A percentile compares a stretch with the other conserved stretches of the same genome.
These are phyloP conservation scores for Tetrapisispora fleetii DNA, from an alignment of 805 yeast genomes.

Conservation along the genomic window DNA sequence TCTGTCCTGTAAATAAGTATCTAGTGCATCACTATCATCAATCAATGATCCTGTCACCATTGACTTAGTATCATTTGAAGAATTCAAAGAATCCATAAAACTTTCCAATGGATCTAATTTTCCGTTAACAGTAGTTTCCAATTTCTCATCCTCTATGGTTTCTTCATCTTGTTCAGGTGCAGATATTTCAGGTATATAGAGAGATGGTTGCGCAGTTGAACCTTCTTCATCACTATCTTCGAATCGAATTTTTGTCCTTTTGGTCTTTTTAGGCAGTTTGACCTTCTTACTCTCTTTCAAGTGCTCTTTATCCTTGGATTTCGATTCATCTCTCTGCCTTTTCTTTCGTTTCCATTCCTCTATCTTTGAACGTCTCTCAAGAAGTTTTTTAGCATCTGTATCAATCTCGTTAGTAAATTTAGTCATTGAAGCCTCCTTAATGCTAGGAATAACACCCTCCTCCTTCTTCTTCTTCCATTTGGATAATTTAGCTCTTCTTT, in stretches of 20 bases:
- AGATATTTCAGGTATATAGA: not conserved
- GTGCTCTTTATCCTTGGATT: not conserved
- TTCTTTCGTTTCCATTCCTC: constrained; percentile 46
- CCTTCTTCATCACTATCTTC: constrained; percentile 19
- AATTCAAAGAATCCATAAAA: constrained; percentile 29
- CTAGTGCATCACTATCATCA: constrained; percentile 13
- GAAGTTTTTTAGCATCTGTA: constrained; percentile 4
- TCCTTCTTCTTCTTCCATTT: constrained; percentile 52
- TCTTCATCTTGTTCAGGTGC: not conserved
- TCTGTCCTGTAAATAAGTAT: constrained; percentile 14
- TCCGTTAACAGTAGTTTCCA: not conserved
- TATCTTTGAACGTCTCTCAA: constrained; percentile 32
- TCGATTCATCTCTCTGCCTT: constrained; percentile 13
- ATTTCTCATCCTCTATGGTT: not conserved
- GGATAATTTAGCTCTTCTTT: constrained; percentile 43
- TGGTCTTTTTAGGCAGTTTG: not conserved
- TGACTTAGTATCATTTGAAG: not conserved
- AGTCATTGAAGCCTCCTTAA: not conserved
- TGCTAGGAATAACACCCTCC: constrained; percentile 1
- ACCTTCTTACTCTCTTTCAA: constrained; percentile 1
- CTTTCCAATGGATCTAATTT: constrained; percentile 39
- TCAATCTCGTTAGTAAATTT: constrained; percentile 2
- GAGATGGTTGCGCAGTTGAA: not conserved
- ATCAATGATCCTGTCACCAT: constrained; percentile 12
- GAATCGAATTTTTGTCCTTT: constrained; percentile 5